Conservation (phyloP, 805 yeast genomes). For the Zygoascus flipseniorum region DNA sequence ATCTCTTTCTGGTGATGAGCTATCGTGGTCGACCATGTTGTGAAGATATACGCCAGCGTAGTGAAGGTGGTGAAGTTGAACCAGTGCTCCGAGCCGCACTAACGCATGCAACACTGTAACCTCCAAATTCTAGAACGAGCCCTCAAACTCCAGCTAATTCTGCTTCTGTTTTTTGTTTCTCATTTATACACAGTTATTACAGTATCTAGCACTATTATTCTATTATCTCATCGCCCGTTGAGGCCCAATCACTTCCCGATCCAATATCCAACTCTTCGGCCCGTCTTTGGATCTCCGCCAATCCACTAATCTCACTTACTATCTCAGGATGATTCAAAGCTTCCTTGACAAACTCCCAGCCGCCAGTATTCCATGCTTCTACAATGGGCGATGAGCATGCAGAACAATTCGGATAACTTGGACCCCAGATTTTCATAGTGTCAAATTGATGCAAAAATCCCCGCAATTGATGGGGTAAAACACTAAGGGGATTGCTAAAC, state of each 20-base stretch:
- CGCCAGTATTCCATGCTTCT: conserved; percentile 39
- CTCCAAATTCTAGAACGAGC: no score
- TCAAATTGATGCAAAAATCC: conserved; percentile 69
- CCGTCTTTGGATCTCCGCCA: conserved; percentile 58
- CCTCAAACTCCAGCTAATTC: no score
- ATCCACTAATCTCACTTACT: conserved; percentile 73
- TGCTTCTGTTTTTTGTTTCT: no score
- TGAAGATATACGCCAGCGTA: not conserved
- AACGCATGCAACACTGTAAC: no score
- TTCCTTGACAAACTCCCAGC: conserved; percentile 73
- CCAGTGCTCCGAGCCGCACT: no score
- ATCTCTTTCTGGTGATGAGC: not conserved
- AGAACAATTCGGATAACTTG: conserved; percentile 70
- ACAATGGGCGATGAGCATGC: conserved; percentile 70
- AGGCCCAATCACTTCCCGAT: conserved; percentile 5
- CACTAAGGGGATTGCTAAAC: conserved; percentile 45
- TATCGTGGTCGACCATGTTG: not conserved
- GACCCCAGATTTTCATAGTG: conserved; percentile 57
- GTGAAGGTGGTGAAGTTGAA: no score
- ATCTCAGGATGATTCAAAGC: conserved; percentile 61
- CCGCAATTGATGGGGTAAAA: conserved; percentile 75
- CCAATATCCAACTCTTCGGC: conserved; percentile 50
- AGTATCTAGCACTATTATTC: no score
- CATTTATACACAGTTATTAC: no score
- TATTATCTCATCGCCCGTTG: not conserved